Evolutionary conservation across 345 rosid genomes (phyloP).

Genomic region (Gossypium australe): DNA sequence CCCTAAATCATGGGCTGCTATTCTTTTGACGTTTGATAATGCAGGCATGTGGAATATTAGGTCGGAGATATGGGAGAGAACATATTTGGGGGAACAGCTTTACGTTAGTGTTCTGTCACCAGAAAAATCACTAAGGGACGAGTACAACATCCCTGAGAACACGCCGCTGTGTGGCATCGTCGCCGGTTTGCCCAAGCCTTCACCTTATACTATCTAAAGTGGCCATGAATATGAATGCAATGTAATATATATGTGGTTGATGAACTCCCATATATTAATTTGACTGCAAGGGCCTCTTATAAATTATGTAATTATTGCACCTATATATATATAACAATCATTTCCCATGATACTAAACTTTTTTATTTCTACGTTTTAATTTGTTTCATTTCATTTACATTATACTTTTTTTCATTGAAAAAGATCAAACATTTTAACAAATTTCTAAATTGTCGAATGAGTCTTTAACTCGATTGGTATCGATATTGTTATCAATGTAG

Average conservation of each 20-base stretch:
- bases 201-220: conserved; percentile 37
- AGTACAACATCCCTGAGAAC: conserved; percentile 70
- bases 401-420: neutral
- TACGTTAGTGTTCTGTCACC: conserved; percentile 69
- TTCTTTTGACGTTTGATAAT: conserved; percentile 72
- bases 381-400: neutral
- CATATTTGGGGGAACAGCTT: conserved; percentile 71
- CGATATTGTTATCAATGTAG: too few relatives aligned
- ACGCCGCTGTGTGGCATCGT: conserved; percentile 55
- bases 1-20: conserved; percentile 89
- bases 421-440: neutral
- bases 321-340: neutral
- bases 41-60: conserved; percentile 93
- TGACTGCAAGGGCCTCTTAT: neutral
- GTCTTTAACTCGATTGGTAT: too few relatives aligned
- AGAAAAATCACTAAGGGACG: conserved; percentile 68
- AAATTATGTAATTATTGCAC: neutral
- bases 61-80: conserved; percentile 58
- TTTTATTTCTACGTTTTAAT: neutral
- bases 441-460: too few relatives aligned
- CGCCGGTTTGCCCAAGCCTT: conserved; percentile 43
- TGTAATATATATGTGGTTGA: neutral
- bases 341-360: neutral
- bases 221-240: too few relatives aligned
- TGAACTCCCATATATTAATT: neutral